Evolutionary conservation across 345 rosid genomes (phyloP).

Genomic region (Populus deltoides): DNA sequence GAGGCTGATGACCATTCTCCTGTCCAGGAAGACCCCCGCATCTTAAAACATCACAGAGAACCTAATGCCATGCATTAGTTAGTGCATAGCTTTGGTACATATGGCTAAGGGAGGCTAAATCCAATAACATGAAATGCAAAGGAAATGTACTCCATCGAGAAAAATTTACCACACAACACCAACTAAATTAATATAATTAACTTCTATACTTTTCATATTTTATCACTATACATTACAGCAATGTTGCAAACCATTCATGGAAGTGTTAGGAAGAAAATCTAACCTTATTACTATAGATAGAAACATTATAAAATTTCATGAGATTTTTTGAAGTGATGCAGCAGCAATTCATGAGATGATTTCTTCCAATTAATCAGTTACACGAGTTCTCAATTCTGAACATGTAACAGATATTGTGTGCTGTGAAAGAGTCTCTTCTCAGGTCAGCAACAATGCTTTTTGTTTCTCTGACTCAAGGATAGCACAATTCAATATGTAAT

Average conservation of each 20-base stretch:
- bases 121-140: background rate
- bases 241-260: background rate
- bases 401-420: background rate
- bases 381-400: background rate
- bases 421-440: background rate
- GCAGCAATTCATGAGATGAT: background rate
- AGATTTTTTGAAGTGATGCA: background rate
- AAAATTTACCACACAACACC: background rate
- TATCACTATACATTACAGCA: background rate
- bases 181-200: background rate
- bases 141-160: background rate
- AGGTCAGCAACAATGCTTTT: background rate
- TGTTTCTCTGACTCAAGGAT: background rate
- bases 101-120: background rate
- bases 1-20: conserved; percentile 32
- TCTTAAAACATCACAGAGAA: conserved; percentile 45
- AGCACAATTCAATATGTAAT: conserved; percentile 1
- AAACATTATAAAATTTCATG: background rate
- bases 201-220: background rate
- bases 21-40: conserved; percentile 42
- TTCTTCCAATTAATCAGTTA: background rate
- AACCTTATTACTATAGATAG: background rate
- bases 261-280: background rate
- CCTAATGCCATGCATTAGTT: conserved; percentile 24
- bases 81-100: conserved; percentile 1